phyloP scores from a whole-genome alignment of 768 basidiomycete genomes.

The Coprinopsis sp. region DNA sequence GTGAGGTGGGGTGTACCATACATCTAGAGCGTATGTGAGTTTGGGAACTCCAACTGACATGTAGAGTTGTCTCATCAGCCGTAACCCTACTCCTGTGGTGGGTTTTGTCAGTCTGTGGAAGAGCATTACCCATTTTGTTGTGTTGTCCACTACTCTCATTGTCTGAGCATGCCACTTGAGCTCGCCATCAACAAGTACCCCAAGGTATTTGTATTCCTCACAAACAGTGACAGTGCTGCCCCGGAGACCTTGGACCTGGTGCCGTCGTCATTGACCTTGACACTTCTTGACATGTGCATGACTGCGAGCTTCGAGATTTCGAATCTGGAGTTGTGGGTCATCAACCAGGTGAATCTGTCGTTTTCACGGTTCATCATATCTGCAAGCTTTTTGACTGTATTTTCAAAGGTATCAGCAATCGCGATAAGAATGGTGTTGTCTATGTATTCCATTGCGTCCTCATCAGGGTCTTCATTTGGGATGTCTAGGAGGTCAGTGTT shows the following conservation, averaged over 20 bases:
- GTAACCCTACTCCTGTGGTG: conserved; percentile 11
- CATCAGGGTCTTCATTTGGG: background rate
- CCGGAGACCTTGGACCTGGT: background rate
- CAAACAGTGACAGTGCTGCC: conserved; percentile 11
- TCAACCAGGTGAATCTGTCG: conserved; percentile 24
- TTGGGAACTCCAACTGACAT: conserved; percentile 19
- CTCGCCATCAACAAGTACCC: conserved; percentile 19
- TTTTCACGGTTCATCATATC: conserved; percentile 23
- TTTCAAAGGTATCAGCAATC: conserved; percentile 15
- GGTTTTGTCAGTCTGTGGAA: conserved; percentile 12
- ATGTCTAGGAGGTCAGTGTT: conserved; percentile 19
- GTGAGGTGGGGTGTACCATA: conserved; percentile 20
- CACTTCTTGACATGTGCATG: conserved; percentile 18
- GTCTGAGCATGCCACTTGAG: conserved; percentile 13
- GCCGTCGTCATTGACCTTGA: background rate
- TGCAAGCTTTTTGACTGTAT: conserved; percentile 15
- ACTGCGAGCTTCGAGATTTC: conserved; percentile 27
- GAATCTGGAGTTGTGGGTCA: conserved; percentile 24
- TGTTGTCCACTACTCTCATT: conserved; percentile 8
- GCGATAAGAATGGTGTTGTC: conserved; percentile 26
- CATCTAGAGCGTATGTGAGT: conserved; percentile 20
- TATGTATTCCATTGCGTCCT: conserved; percentile 23
- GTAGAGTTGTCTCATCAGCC: conserved; percentile 19
- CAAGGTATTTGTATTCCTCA: conserved; percentile 21
- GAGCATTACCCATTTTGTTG: conserved; percentile 12